These are phyloP conservation scores for Lactarius trivialis DNA, from an alignment of 768 basidiomycete species.

Conservation along the genomic window DNA sequence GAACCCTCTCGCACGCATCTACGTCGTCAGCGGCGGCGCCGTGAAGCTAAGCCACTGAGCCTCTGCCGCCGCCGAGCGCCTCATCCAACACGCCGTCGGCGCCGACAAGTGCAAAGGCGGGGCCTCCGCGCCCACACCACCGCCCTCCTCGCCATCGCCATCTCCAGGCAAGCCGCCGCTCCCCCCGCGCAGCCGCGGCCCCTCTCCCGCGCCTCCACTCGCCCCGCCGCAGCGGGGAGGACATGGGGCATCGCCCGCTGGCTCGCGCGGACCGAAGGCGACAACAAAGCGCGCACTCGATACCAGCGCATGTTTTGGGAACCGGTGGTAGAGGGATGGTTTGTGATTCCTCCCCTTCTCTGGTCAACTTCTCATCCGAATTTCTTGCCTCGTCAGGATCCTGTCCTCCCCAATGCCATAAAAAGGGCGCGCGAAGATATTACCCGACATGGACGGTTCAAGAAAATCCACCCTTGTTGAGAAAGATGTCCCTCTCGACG, in stretches of 20 bases:
- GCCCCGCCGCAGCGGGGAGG: background rate
- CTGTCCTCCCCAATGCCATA: slow-evolving; percentile 52
- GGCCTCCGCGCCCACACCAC: too few species aligned
- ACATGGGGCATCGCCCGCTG: background rate
- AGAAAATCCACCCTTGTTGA: slow-evolving; percentile 67
- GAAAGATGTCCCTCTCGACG: slow-evolving; percentile 70
- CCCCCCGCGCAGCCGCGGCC: slow-evolving; percentile 15
- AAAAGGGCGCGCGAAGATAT: slow-evolving; percentile 41
- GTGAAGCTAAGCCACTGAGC: slow-evolving; percentile 21
- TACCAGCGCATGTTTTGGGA: slow-evolving; percentile 79
- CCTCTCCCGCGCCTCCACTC: slow-evolving; percentile 3
- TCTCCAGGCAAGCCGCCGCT: slow-evolving; percentile 16
- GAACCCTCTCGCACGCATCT: slow-evolving; percentile 12
- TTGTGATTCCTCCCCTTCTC: slow-evolving; percentile 22
- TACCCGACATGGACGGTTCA: slow-evolving; percentile 31
- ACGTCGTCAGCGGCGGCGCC: slow-evolving; percentile 19
- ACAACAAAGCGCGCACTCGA: slow-evolving; percentile 50
- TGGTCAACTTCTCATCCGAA: background rate
- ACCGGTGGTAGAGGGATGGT: slow-evolving; percentile 67
- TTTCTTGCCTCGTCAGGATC: slow-evolving; percentile 42
- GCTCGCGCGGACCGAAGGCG: slow-evolving; percentile 29
- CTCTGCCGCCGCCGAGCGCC: slow-evolving; percentile 5
- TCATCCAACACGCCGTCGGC: slow-evolving; percentile 9
- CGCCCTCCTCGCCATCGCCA: background rate
- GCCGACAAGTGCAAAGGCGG: slow-evolving; percentile 15